Evolutionary conservation across 805 yeast species (phyloP).

Genomic region (Saturnispora sanitii): DNA sequence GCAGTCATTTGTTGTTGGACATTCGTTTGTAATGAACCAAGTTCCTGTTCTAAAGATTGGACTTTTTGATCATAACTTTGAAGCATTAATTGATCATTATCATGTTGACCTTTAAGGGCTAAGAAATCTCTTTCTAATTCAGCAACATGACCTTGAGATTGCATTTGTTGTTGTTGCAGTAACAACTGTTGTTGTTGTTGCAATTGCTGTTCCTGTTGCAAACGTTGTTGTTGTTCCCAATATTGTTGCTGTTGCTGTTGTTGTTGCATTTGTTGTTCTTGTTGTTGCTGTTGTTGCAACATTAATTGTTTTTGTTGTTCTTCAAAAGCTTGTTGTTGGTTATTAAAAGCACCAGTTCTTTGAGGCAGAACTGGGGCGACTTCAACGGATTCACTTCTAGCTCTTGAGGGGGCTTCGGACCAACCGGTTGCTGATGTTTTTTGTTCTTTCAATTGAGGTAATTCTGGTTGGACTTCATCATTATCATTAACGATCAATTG

Average conservation of each 20-base stretch:
- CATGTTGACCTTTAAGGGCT: constrained; percentile 69
- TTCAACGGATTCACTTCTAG: constrained; percentile 15
- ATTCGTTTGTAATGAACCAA: constrained; percentile 47
- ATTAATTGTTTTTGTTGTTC: constrained; percentile 52
- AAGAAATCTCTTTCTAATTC: constrained; percentile 76
- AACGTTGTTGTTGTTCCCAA: constrained; percentile 66
- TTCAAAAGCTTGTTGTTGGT: constrained; percentile 43
- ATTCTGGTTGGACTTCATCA: constrained; percentile 31
- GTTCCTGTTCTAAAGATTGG: constrained; percentile 67
- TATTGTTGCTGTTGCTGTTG: constrained; percentile 63
- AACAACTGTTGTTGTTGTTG: constrained; percentile 60
- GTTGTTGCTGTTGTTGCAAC: constrained; percentile 54
- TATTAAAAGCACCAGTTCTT: constrained; percentile 38
- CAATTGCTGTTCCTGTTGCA: constrained; percentile 58
- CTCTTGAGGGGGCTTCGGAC: constrained; percentile 31
- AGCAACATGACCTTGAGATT: constrained; percentile 68
- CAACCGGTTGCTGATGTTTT: constrained; percentile 14
- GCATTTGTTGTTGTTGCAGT: constrained; percentile 59
- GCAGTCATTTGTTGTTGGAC: constrained; percentile 66
- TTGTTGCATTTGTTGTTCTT: constrained; percentile 55
- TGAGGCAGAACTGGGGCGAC: constrained; percentile 25
- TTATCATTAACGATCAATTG: constrained; percentile 37
- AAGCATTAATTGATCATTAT: constrained; percentile 71
- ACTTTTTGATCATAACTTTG: constrained; percentile 85
- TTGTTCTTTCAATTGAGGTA: constrained; percentile 23